phyloP scores from a whole-genome alignment of 495 filamentous ascomycete species.

The Penicillium daleae region DNA sequence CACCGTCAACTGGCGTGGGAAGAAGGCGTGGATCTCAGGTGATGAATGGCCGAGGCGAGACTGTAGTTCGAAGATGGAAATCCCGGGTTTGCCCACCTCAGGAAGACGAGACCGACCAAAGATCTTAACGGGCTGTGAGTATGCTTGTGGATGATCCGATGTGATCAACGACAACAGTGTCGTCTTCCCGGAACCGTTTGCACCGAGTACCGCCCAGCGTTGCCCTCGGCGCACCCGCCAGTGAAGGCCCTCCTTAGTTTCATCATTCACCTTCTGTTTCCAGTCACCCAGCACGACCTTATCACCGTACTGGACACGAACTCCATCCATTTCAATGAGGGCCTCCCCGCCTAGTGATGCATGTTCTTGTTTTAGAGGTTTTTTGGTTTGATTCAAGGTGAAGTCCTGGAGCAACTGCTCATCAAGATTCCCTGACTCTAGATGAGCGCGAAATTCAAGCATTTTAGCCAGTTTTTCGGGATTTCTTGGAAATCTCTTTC shows the following conservation, averaged over 20 bases:
- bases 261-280: slow-evolving; percentile 58
- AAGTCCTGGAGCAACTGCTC: slow-evolving; percentile 38
- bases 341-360: slow-evolving; percentile 54
- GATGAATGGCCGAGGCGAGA: slow-evolving; percentile 87
- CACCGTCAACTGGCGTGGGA: slow-evolving; percentile 77
- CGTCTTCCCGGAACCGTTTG: slow-evolving; percentile 84
- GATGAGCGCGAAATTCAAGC: slow-evolving; percentile 11
- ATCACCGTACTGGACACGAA: slow-evolving; percentile 76
- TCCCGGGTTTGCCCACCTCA: slow-evolving; percentile 67
- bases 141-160: slow-evolving; percentile 93
- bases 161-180: slow-evolving; percentile 90
- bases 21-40: slow-evolving; percentile 91
- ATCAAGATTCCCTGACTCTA: slow-evolving; percentile 37
- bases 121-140: slow-evolving; percentile 81
- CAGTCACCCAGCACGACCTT: slow-evolving; percentile 79
- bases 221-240: slow-evolving; percentile 85
- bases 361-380: background rate
- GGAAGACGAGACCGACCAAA: slow-evolving; percentile 85
- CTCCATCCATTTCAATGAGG: slow-evolving; percentile 83
- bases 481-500: background rate
- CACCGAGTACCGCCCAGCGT: slow-evolving; percentile 88
- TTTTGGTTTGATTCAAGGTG: slow-evolving; percentile 8
- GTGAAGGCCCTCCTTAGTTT: slow-evolving; percentile 62
- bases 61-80: slow-evolving; percentile 92
- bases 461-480: slow-evolving; percentile 13